Evolutionary conservation across 2,329 filamentous ascomycete genomes (phyloP).

Genomic region (Corniculantispora saksenae): DNA sequence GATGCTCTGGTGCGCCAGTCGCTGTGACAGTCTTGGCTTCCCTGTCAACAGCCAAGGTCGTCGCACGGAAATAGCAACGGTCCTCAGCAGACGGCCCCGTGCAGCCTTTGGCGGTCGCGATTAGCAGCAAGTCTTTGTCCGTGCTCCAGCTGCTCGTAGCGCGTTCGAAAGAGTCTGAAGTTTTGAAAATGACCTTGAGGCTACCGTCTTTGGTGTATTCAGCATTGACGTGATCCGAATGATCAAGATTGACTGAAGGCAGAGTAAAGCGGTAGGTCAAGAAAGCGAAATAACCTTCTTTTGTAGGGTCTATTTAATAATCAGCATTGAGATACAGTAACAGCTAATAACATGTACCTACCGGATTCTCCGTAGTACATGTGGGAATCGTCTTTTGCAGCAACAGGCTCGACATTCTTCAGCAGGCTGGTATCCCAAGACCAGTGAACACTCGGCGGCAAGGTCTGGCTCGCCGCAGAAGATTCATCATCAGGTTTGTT

Average conservation of each 20-base stretch:
- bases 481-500: neutral
- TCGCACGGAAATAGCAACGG: conserved; percentile 33
- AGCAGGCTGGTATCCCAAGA: conserved; percentile 26
- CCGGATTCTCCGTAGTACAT: conserved; percentile 29
- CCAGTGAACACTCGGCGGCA: conserved; percentile 27
- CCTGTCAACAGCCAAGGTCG: conserved; percentile 22
- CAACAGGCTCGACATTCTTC: conserved; percentile 28
- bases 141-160: conserved; percentile 27
- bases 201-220: conserved; percentile 19
- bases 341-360: neutral
- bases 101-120: conserved; percentile 29
- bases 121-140: conserved; percentile 27
- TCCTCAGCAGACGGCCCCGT: conserved; percentile 29
- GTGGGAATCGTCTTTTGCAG: conserved; percentile 23
- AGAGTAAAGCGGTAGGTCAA: conserved; percentile 30
- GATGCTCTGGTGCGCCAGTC: conserved; percentile 24
- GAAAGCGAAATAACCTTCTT: conserved; percentile 29
- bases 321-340: neutral
- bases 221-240: conserved; percentile 26
- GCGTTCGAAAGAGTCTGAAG: conserved; percentile 26
- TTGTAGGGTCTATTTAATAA: conserved; percentile 22
- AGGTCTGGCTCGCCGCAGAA: conserved; percentile 1
- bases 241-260: conserved; percentile 34
- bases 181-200: conserved; percentile 22
- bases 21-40: conserved; percentile 24